Evolutionary conservation across 2,329 filamentous ascomycete genomes (phyloP).

Genomic region (Stachybotrys chlorohalonatus): DNA sequence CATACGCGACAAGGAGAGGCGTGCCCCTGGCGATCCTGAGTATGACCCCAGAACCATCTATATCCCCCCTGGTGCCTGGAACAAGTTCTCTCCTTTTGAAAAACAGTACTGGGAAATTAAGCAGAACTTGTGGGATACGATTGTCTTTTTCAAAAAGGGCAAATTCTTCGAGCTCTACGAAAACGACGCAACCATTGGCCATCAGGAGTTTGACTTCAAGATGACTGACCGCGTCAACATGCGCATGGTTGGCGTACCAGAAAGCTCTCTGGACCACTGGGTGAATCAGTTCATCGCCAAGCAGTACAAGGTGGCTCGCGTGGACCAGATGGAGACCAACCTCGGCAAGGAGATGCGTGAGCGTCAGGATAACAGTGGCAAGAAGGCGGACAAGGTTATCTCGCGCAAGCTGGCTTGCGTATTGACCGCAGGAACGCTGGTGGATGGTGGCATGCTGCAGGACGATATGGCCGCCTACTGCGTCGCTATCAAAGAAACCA

Average conservation of each 20-base stretch:
- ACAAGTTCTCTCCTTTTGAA: slow-evolving; percentile 85
- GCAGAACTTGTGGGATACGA: slow-evolving; percentile 92
- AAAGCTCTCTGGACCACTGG: slow-evolving; percentile 93
- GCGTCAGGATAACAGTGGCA: slow-evolving; percentile 54
- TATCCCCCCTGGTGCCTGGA: slow-evolving; percentile 72
- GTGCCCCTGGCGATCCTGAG: slow-evolving; percentile 71
- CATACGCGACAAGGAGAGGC: slow-evolving; percentile 73
- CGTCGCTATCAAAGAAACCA: slow-evolving; percentile 81
- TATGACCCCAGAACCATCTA: slow-evolving; percentile 89
- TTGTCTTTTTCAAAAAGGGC: slow-evolving; percentile 99
- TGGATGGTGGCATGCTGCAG: slow-evolving; percentile 94
- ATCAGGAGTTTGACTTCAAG: slow-evolving; percentile 95
- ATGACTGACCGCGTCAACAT: slow-evolving; percentile 98
- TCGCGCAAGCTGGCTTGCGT: slow-evolving; percentile 84
- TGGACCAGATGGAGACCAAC: slow-evolving; percentile 95
- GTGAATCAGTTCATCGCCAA: slow-evolving; percentile 98
- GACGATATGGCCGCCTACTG: slow-evolving; percentile 97
- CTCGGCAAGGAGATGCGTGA: slow-evolving; percentile 99
- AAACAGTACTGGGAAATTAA: slow-evolving; percentile 99
- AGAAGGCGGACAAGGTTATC: slow-evolving; percentile 89
- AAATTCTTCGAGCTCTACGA: slow-evolving; percentile 99
- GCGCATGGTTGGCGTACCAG: slow-evolving; percentile 98
- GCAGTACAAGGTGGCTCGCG: slow-evolving; percentile 91
- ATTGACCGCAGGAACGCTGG: slow-evolving; percentile 82
- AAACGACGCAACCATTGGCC: slow-evolving; percentile 91